Base-by-base conservation (phyloP, 164 flowering plant species). In the Stephania yunnanensis region DNA sequence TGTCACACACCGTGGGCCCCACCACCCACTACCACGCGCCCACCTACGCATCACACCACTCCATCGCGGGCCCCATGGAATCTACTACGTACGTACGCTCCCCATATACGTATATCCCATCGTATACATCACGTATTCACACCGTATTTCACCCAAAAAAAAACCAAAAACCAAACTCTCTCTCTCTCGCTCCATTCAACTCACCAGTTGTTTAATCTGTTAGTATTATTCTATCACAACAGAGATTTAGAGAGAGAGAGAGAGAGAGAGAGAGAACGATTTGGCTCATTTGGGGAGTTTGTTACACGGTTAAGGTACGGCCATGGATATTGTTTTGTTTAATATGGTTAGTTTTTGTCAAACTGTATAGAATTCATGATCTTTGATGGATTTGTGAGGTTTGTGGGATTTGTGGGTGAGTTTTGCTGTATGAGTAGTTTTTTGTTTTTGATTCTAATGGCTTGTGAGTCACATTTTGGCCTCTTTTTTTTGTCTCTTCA, bases 401-500 rank as follows among this genome's bases (percentile, higher is more conserved):
- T 36, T 36, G 42, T 36, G 42, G 4, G 7, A 30, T 48, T 71
- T 36, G 1, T 42, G 42, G 10, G 20, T 8, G 42, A 36, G 20
- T 36, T 68, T 69, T 12, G 17, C 15, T 36, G 4, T 36, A 10
- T 69, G 46, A 50, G 46, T 69, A 13, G 46, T 69, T 36, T 67
- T 50, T 50, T 50, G 12, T 9, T 11, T 50, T 50, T 50, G 55
- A 50, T 50, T 48, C 4, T 8, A 12, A 48, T 50, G 55, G 55
- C 15, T 50, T 9, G 42, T 50, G 55, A 50, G 55, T 50, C 55
- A 50, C 55, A 4, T 67, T 25, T 67, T 67, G 31, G 13, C 15
- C 15, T 50, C 0, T 50, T 25, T 25, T 48, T 64, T 72, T 30
- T 72, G 78, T 74, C 72, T 74, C 74, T 80, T 69, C 79, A 83